Percentiles rank a stretch among this genome's conserved stretches.
Conservation (phyloP, 768 basidiomycete species). For the Galerina sulciceps region DNA sequence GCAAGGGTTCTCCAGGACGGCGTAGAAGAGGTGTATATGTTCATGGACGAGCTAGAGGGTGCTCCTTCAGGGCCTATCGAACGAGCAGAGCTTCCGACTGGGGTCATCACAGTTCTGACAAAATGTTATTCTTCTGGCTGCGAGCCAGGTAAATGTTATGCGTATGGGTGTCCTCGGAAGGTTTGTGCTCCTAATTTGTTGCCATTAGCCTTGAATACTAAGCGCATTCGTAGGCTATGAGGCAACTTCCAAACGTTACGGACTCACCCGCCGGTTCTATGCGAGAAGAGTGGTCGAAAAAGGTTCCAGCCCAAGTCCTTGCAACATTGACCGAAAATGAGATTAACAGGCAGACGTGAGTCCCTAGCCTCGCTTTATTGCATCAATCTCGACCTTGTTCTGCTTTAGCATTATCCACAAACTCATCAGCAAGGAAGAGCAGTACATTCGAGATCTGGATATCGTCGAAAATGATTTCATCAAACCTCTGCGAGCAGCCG, state of each 20-base stretch:
- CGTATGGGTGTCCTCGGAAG: constrained; percentile 77
- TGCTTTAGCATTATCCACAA: constrained; percentile 75
- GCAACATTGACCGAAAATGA: constrained; percentile 69
- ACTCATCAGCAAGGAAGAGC: constrained; percentile 87
- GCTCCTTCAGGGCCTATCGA: constrained; percentile 57
- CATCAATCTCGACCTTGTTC: neutral
- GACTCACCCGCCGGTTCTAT: constrained; percentile 45
- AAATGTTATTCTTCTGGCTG: constrained; percentile 90
- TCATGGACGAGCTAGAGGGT: constrained; percentile 84
- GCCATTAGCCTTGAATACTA: neutral
- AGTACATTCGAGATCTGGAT: constrained; percentile 88
- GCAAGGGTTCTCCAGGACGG: constrained; percentile 82
- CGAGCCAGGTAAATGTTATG: constrained; percentile 77
- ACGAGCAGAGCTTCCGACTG: constrained; percentile 78
- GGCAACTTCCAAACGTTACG: constrained; percentile 24
- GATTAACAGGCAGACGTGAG: constrained; percentile 79
- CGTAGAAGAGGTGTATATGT: constrained; percentile 94
- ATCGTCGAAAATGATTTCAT: constrained; percentile 74
- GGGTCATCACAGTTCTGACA: constrained; percentile 85
- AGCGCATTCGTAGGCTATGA: constrained; percentile 24
- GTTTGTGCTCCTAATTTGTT: constrained; percentile 32
- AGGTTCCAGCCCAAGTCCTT: constrained; percentile 45
- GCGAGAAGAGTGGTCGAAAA: constrained; percentile 54
- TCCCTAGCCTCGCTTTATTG: constrained; percentile 5
- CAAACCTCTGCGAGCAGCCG: constrained; percentile 48